Evolutionary conservation across 2,329 filamentous ascomycete species (phyloP).

Genomic region (Cadophora luteo-olivacea): DNA sequence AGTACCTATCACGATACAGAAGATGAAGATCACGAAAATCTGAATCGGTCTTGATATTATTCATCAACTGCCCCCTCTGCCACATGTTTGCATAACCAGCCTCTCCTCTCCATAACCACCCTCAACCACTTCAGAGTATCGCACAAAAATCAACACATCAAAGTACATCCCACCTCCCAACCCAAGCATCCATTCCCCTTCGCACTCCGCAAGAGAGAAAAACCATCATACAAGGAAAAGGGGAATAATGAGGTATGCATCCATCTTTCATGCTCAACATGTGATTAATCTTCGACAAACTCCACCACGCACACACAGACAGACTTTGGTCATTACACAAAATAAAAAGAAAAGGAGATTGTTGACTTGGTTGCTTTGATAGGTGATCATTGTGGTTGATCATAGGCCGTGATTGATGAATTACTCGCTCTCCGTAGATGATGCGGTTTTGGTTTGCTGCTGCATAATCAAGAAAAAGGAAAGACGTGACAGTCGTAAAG

Average conservation of each 20-base stretch:
- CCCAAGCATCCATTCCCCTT: neutral
- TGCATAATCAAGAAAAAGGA: constrained; percentile 25
- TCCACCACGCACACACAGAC: neutral
- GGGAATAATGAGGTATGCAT: constrained; percentile 11
- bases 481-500: constrained; percentile 37
- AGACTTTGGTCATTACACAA: constrained; percentile 23
- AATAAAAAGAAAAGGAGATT: constrained; percentile 20
- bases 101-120: neutral
- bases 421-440: constrained; percentile 29
- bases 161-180: neutral
- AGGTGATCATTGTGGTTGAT: constrained; percentile 11
- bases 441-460: constrained; percentile 26
- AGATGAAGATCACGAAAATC: too few species aligned
- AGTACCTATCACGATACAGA: too few species aligned
- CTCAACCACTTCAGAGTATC: neutral
- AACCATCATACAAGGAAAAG: neutral
- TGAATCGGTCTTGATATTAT: constrained; percentile 8
- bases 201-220: neutral
- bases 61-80: constrained; percentile 9
- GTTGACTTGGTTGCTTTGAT: constrained; percentile 12
- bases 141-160: constrained; percentile 12
- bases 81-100: neutral
- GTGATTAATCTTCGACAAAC: constrained; percentile 16
- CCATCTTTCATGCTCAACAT: constrained; percentile 20
- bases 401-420: constrained; percentile 21